Percentiles rank a stretch among this genome's conserved stretches.
Conservation (phyloP, 176 grass and related monocot genomes). For the Juncus inflexus region DNA sequence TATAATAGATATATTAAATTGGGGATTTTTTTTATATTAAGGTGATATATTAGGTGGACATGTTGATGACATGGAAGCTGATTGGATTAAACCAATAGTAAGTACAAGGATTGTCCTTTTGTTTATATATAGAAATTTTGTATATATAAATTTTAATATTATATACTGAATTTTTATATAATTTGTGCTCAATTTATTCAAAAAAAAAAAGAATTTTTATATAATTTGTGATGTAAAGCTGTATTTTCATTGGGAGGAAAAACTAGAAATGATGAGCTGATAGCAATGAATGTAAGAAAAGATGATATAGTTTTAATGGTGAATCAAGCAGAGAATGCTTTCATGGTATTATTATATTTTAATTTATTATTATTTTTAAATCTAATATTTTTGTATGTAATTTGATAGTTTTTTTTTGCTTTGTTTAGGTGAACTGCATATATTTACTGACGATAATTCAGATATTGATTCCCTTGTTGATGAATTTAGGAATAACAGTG, state of each 20-base stretch:
- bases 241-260: conserved; percentile 86
- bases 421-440: conserved; percentile 44
- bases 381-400: neutral
- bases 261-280: conserved; percentile 64
- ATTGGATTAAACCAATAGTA: conserved; percentile 91
- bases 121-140: no score
- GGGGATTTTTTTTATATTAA: conserved; percentile 31
- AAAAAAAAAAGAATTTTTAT: no score
- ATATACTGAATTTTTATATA: neutral
- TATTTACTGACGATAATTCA: conserved; percentile 54
- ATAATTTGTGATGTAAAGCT: conserved; percentile 76
- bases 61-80: conserved; percentile 93
- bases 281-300: conserved; percentile 64
- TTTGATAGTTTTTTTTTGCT: neutral
- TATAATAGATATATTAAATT: neutral
- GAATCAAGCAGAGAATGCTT: conserved; percentile 74
- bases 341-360: conserved; percentile 50
- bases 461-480: conserved; percentile 44
- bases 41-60: conserved; percentile 95
- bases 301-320: conserved; percentile 82
- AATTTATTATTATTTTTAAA: neutral
- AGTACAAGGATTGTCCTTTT: conserved; percentile 47
- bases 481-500: conserved; percentile 48
- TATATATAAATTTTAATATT: no score
- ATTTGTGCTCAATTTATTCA: no score